Percentiles rank a stretch among this genome's conserved stretches.
phyloP scores from a whole-genome alignment of 306 rosid species.

The Cicer cuneatum region DNA sequence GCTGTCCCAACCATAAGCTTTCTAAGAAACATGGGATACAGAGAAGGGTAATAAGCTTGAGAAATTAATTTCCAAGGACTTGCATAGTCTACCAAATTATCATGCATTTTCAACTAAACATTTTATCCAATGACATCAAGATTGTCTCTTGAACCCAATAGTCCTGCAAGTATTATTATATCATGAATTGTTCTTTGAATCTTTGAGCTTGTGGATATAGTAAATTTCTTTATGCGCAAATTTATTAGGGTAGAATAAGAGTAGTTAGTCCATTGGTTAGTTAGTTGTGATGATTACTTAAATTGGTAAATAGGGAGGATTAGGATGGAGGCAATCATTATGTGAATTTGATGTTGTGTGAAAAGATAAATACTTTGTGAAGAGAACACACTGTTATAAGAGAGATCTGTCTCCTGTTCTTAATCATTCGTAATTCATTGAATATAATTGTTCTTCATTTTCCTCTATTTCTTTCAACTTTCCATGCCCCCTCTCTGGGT shows the following conservation, averaged over 20 bases:
- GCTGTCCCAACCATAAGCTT: too few relatives aligned
- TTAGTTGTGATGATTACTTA: neutral
- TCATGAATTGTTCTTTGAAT: neutral
- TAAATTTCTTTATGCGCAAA: neutral
- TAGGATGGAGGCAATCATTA: neutral
- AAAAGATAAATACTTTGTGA: neutral
- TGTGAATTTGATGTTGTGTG: neutral
- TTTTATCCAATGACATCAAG: neutral
- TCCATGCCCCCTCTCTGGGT: too few relatives aligned
- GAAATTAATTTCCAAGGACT: too few relatives aligned
- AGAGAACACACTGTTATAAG: neutral
- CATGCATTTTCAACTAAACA: neutral
- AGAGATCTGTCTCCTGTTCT: neutral
- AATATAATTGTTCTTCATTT: neutral
- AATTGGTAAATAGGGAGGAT: neutral
- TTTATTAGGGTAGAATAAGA: neutral
- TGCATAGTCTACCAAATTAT: too few relatives aligned
- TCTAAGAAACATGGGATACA: too few relatives aligned
- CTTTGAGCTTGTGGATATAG: neutral
- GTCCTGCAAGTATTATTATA: neutral
- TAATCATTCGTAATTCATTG: neutral
- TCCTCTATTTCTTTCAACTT: too few relatives aligned
- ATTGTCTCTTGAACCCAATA: neutral
- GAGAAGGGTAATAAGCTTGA: too few relatives aligned
- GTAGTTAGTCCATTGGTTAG: neutral